phyloP scores from a whole-genome alignment of 2,329 filamentous ascomycete genomes.

The Penicillium olsonii region DNA sequence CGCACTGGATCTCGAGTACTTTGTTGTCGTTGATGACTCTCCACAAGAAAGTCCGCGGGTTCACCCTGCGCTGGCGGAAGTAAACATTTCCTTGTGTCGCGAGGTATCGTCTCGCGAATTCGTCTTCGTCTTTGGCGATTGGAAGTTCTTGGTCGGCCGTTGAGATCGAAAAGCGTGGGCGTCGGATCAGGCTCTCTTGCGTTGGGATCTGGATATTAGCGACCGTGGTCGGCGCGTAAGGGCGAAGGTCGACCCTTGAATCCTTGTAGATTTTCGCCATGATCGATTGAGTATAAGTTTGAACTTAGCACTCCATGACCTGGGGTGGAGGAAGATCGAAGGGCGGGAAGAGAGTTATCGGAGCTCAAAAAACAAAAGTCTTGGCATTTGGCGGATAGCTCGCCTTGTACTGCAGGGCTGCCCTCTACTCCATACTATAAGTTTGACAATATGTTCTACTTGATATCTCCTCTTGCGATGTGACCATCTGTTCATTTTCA shows the following conservation, averaged over 20 bases:
- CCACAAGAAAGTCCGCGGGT: conserved; percentile 89
- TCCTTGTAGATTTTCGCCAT: conserved; percentile 82
- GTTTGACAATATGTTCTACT: too few relatives aligned
- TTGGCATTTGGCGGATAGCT: conserved; percentile 28
- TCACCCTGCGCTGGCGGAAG: conserved; percentile 73
- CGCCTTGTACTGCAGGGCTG: too few relatives aligned
- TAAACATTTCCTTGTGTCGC: conserved; percentile 80
- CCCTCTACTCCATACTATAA: too few relatives aligned
- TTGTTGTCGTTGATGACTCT: conserved; percentile 78
- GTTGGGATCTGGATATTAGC: conserved; percentile 68
- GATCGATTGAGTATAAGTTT: conserved; percentile 30
- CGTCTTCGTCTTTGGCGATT: conserved; percentile 60
- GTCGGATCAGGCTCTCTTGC: conserved; percentile 48
- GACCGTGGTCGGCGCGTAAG: conserved; percentile 66
- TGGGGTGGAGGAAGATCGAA: conserved; percentile 26
- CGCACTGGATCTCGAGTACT: conserved; percentile 77
- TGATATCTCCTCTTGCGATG: too few relatives aligned
- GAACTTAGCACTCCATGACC: conserved; percentile 37
- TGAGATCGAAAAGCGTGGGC: conserved; percentile 48
- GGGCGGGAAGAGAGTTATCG: conserved; percentile 28
- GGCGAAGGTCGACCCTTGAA: conserved; percentile 80
- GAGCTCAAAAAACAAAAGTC: conserved; percentile 40
- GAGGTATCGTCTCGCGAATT: conserved; percentile 71
- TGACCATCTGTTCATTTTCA: background rate
- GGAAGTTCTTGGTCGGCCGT: conserved; percentile 43